phyloP scores from a whole-genome alignment of 1,284 basidiomycete species.

The Microbotryum scabiosae region DNA sequence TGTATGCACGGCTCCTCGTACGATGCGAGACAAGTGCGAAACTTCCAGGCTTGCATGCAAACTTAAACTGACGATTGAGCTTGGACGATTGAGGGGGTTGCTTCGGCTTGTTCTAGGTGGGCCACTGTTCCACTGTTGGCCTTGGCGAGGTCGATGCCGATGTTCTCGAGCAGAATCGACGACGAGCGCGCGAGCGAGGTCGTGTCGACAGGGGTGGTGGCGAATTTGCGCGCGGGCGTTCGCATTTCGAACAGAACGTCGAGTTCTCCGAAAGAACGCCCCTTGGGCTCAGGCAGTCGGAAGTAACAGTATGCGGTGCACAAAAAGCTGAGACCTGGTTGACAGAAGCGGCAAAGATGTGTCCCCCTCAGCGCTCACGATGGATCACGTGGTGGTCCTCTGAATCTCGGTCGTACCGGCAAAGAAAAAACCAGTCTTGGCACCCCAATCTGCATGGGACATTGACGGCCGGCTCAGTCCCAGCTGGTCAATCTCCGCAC shows the following conservation, averaged over 20 bases:
- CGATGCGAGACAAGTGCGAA: too few species aligned
- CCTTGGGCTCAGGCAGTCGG: conserved; percentile 42
- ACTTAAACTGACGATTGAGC: too few species aligned
- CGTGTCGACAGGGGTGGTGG: conserved; percentile 24
- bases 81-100: too few species aligned
- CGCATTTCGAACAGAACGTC: conserved; percentile 31
- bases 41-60: too few species aligned
- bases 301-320: conserved; percentile 38
- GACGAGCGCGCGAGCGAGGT: conserved; percentile 5
- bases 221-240: conserved; percentile 34
- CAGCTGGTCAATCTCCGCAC: conserved; percentile 33
- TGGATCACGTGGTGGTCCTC: too few species aligned
- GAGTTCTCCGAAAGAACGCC: conserved; percentile 30
- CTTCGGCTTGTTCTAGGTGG: too few species aligned
- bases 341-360: conserved; percentile 2
- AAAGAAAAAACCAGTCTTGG: conserved; percentile 40
- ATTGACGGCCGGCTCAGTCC: too few species aligned
- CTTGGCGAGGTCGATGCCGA: background rate
- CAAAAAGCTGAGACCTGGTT: conserved; percentile 7
- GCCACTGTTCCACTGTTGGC: background rate
- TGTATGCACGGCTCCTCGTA: too few species aligned
- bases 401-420: conserved; percentile 23
- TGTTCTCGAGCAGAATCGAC: background rate
- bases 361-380: too few species aligned
- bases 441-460: too few species aligned